Percentiles rank a stretch among this genome's conserved stretches.
Conservation (phyloP, 169 alveolate genomes). For the Cryptosporidium ubiquitum region DNA sequence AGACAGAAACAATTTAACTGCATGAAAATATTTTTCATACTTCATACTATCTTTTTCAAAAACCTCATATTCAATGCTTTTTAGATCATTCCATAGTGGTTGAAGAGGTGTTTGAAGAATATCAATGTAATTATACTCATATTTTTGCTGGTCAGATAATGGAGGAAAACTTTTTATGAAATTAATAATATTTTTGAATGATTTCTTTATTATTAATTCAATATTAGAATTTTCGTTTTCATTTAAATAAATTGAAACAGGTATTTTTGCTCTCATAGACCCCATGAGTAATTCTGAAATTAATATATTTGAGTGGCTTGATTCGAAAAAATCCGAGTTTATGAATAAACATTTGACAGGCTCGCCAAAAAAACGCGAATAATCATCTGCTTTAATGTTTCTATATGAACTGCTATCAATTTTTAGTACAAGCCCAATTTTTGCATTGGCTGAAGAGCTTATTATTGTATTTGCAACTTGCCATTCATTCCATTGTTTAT, state of each 20-base stretch:
- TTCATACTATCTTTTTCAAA: constrained; percentile 85
- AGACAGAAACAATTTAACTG: constrained; percentile 78
- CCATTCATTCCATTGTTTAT: constrained; percentile 50
- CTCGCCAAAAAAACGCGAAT: constrained; percentile 43
- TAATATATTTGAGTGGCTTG: not conserved
- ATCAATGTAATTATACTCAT: constrained; percentile 61
- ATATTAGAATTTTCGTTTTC: not conserved
- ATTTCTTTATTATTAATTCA: not conserved
- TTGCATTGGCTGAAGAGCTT: not conserved
- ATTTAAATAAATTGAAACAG: constrained; percentile 13
- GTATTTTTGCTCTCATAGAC: constrained; percentile 6
- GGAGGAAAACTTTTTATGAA: constrained; percentile 44
- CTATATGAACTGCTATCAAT: not conserved
- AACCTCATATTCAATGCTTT: constrained; percentile 82
- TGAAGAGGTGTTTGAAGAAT: constrained; percentile 73
- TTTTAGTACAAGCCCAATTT: constrained; percentile 28
- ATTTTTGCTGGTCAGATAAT: constrained; percentile 40
- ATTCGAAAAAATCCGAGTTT: not conserved
- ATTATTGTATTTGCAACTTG: not conserved
- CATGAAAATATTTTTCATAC: constrained; percentile 83
- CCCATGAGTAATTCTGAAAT: not conserved
- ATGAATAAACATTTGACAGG: constrained; percentile 38
- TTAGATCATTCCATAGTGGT: constrained; percentile 80
- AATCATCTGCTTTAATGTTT: not conserved
- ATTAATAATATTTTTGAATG: not conserved